Evolutionary conservation across 1,284 basidiomycete genomes (phyloP).

Genomic region (Tilletia horrida): DNA sequence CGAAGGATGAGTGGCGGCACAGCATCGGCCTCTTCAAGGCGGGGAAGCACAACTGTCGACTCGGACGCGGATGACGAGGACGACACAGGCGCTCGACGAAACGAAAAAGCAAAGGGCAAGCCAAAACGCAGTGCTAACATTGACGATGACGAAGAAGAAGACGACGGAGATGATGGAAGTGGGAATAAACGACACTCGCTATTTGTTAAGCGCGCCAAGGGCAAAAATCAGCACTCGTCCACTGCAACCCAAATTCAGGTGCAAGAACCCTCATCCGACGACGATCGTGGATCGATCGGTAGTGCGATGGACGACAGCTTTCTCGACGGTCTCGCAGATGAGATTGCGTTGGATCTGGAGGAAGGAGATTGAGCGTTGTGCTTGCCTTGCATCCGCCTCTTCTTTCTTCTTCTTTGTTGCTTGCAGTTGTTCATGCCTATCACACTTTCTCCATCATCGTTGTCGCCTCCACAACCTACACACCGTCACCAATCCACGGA

Average conservation of each 20-base stretch:
- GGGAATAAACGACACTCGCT: not conserved
- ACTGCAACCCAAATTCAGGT: too few species aligned
- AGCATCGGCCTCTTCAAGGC: not conserved
- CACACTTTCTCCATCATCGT: not conserved
- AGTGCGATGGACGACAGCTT: conserved; percentile 33
- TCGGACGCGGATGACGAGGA: conserved; percentile 28
- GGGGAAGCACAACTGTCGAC: not conserved
- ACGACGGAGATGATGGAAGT: conserved; percentile 32
- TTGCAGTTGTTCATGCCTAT: not conserved
- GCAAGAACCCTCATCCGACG: not conserved
- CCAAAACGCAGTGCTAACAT: too few species aligned
- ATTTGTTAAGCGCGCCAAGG: conserved; percentile 1
- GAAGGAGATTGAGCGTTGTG: conserved; percentile 21
- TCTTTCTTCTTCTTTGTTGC: not conserved
- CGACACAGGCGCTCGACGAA: conserved; percentile 28
- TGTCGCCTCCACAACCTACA: too few species aligned
- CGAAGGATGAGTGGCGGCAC: not conserved
- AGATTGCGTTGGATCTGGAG: conserved; percentile 45
- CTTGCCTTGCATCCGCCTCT: not conserved
- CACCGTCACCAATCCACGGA: too few species aligned
- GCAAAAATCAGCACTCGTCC: not conserved
- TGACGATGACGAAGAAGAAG: conserved; percentile 38
- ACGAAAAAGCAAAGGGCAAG: too few species aligned
- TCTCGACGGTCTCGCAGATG: conserved; percentile 43
- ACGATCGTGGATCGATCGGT: not conserved